Base-by-base conservation (phyloP, 352 stramenopile species). In the Paralagenidium karlingii region DNA sequence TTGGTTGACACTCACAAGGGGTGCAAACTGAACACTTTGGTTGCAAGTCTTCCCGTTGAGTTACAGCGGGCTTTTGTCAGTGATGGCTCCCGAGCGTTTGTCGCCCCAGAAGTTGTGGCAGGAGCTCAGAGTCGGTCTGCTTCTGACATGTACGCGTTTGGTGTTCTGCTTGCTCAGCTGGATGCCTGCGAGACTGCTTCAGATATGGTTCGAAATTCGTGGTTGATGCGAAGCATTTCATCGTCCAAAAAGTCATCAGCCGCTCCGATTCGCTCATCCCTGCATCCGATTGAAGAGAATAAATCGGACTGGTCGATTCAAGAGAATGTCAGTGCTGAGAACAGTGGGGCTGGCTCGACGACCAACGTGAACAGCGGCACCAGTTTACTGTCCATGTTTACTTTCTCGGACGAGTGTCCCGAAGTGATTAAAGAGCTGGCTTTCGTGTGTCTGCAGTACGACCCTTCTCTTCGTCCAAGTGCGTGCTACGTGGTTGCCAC, bases 11-110 rank as follows among this genome's bases (percentile, higher is more conserved):
- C 56, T 8, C 47, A 47, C 2, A 84, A 84, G 36, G 73, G 76
- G 22, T 87, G 73, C 60, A 87, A 87, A 44, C 58, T 85, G 22
- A 86, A 79, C 41, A 79, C 73, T 13, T 45, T 90, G 36, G 65
- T 80, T 27, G 73, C 73, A n/a, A 68, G 64, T 22, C 43, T 82
- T 1, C 55, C 73, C 3, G 60, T 62, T 8, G 55, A 68, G 4
- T 24, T 58, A 36, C 40, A 53, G 12, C 49, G 50, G 40, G 47
- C 44, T 5, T 45, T 53, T 10, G 18, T 44, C 1, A 37, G 36
- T 19, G 47, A 50, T 20, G 42, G 44, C 0, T 53, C 44, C 3
- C 44, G 50, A 12, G 50, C 25, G 15, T 58, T 58, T 20, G 53
- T 39, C 24, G 50, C 50, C 10, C 50, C 50, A 6, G 50, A 58